phyloP scores from a whole-genome alignment of 2,329 filamentous ascomycete genomes.

The Fusarium protoensiforme region DNA sequence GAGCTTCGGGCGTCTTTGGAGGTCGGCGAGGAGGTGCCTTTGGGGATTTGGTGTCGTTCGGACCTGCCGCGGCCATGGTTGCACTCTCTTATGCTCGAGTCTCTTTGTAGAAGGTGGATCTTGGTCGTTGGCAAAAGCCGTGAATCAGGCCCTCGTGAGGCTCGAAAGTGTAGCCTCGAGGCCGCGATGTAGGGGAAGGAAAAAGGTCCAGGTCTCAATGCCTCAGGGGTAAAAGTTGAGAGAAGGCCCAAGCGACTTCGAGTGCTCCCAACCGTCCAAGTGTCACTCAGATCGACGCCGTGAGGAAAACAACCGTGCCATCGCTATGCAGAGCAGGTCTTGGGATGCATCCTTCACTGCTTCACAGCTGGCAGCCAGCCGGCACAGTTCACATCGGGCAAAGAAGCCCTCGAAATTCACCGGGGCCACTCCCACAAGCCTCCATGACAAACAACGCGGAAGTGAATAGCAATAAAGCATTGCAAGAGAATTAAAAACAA shows the following conservation, averaged over 20 bases:
- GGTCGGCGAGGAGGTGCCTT: constrained; percentile 42
- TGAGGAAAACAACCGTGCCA: neutral
- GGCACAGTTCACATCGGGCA: neutral
- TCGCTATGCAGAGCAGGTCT: neutral
- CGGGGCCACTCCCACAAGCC: neutral
- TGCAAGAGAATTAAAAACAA: constrained; percentile 4
- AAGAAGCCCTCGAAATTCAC: neutral
- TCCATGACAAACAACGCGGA: neutral
- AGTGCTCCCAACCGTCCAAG: neutral
- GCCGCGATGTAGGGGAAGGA: neutral
- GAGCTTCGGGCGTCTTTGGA: constrained; percentile 41
- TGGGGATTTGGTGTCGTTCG: constrained; percentile 42
- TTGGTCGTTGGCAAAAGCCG: neutral
- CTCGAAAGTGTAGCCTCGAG: neutral
- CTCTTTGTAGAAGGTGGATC: neutral
- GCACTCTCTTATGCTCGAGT: constrained; percentile 1
- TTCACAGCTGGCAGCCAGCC: constrained; percentile 13
- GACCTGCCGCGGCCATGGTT: constrained; percentile 44
- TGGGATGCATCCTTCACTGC: neutral
- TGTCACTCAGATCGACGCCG: neutral
- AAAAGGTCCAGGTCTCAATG: neutral
- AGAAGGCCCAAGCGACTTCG: neutral
- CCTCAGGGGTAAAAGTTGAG: neutral
- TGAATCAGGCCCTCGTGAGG: constrained; percentile 19
- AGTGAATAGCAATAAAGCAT: neutral